A percentile compares a stretch with the other conserved stretches of the same genome.
phyloP scores from a whole-genome alignment of 768 basidiomycete species.

The Suillus sp. region DNA sequence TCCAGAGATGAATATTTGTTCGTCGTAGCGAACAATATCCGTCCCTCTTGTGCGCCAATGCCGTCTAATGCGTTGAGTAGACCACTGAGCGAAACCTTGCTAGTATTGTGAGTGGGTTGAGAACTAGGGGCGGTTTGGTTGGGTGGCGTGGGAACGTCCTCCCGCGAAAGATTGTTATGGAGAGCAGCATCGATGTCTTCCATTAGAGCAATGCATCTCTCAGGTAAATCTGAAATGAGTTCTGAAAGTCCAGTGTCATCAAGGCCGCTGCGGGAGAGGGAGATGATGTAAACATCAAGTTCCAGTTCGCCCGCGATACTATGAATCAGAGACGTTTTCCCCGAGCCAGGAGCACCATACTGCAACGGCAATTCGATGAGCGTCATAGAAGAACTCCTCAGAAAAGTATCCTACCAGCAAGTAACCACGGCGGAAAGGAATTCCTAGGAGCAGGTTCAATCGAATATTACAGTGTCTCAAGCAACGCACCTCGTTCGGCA shows the following conservation, averaged over 20 bases:
- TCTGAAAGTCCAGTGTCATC: slow-evolving; percentile 62
- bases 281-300: slow-evolving; percentile 72
- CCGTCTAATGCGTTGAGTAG: slow-evolving; percentile 82
- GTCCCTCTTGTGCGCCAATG: slow-evolving; percentile 79
- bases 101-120: slow-evolving; percentile 20
- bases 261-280: slow-evolving; percentile 61
- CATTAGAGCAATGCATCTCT: slow-evolving; percentile 75
- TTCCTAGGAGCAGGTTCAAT: slow-evolving; percentile 30
- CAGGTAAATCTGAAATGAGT: slow-evolving; percentile 65
- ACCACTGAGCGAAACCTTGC: slow-evolving; percentile 66
- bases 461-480: slow-evolving; percentile 5
- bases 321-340: slow-evolving; percentile 80
- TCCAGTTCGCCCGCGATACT: slow-evolving; percentile 77
- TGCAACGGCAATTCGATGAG: slow-evolving; percentile 23
- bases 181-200: slow-evolving; percentile 87
- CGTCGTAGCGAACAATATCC: slow-evolving; percentile 77
- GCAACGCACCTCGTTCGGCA: slow-evolving; percentile 51
- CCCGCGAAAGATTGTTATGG: slow-evolving; percentile 42
- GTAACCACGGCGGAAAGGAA: slow-evolving; percentile 81
- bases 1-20: slow-evolving; percentile 74
- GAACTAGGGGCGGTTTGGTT: slow-evolving; percentile 10
- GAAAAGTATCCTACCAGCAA: slow-evolving; percentile 46
- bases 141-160: slow-evolving; percentile 13
- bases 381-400: neutral
- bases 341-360: slow-evolving; percentile 76